Evolutionary conservation across 352 stramenopile species (phyloP).

Genomic region (Phytophthora agathidicida): DNA sequence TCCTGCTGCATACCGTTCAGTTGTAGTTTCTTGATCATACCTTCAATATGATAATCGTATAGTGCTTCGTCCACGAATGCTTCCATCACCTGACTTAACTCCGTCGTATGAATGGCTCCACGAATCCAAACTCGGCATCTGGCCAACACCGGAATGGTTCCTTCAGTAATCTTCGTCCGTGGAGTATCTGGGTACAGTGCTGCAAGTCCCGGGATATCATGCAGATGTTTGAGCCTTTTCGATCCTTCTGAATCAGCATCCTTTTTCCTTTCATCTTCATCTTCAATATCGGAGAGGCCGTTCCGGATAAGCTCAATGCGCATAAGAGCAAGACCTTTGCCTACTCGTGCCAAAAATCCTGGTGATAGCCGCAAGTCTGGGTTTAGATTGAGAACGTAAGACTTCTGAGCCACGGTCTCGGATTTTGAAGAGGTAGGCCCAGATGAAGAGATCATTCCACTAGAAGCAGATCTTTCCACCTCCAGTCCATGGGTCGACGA

Average conservation of each 20-base stretch:
- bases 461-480: constrained; percentile 1
- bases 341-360: constrained; percentile 74
- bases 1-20: constrained; percentile 1
- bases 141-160: constrained; percentile 29
- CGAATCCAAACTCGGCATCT: constrained; percentile 80
- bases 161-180: too few relatives aligned
- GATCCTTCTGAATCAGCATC: background rate
- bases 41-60: constrained; percentile 83
- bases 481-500: background rate
- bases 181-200: constrained; percentile 16
- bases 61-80: constrained; percentile 77
- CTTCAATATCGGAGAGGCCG: background rate
- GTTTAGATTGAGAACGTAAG: constrained; percentile 87
- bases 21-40: constrained; percentile 44
- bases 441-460: background rate
- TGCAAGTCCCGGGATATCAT: constrained; percentile 31
- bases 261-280: constrained; percentile 6
- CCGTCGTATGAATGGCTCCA: constrained; percentile 57
- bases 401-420: constrained; percentile 48
- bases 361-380: constrained; percentile 78
- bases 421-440: background rate
- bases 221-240: constrained; percentile 21
- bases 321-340: constrained; percentile 79
- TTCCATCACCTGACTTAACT: constrained; percentile 70
- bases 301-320: constrained; percentile 59